Base-by-base conservation (phyloP, 306 rosid genomes). In the Acacia crassicarpa region DNA sequence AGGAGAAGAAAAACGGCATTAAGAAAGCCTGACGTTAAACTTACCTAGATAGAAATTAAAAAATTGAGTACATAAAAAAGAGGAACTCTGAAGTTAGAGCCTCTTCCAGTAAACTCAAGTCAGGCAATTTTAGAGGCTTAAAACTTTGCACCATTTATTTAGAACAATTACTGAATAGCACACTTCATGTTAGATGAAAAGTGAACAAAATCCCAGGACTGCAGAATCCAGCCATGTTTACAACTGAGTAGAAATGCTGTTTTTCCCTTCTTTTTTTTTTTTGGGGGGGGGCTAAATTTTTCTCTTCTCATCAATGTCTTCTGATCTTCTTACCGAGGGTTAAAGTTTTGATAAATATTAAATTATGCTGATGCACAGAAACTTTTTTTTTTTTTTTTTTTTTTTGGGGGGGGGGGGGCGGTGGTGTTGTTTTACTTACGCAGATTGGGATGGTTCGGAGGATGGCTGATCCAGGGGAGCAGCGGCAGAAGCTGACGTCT, bases 401-500 rank as follows among this genome's bases (percentile, higher is more conserved):
- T 3, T 4, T 0, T 0, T 0, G 12, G 27, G 27, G 12, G 13
- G 3, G 66, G 1, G 62, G 67, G 54, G 33, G 35, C n/a, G n/a
- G n/a, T n/a, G n/a, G n/a, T n/a, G 30, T 53, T 51, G 74, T 74
- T 76, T 77, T 58, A 91, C 98, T 83, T 88, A 95, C 99, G 83
- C 87, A 30, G 97, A 89, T 41, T 95, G 85, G 72, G 99, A 89
- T 77, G 92, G 85, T 67, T 95, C 99, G 10, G 88, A 81, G 69
- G 92, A 86, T 82, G 87, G 94, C 68, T 90, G 93, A 75, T 95
- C 97, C 83, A 83, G 89, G 56, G 86, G 61, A 66, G 93, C 86
- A 83, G 91, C 86, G 84, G 86, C 90, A 62, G 98, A 89, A 77
- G 89, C 63, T 56, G 89, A 88, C 5, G 91, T 53, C 90, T 91